Evolutionary conservation across 2,329 filamentous ascomycete genomes (phyloP).

Genomic region (Magnaporthales sp.): DNA sequence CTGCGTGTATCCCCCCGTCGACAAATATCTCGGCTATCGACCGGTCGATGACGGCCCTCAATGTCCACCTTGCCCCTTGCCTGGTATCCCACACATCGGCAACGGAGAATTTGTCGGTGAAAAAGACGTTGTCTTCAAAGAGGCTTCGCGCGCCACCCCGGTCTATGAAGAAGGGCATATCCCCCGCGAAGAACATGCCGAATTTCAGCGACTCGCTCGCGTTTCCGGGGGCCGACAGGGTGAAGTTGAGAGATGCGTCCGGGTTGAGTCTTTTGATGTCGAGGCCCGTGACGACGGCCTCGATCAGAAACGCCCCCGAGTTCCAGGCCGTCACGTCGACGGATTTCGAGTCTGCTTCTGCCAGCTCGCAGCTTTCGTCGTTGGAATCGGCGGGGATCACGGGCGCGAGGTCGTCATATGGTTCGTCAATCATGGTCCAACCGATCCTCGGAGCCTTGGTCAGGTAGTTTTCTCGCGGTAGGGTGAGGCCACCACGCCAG

Average conservation of each 20-base stretch:
- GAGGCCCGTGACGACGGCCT: slow-evolving; percentile 39
- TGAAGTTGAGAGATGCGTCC: slow-evolving; percentile 16
- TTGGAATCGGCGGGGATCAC: slow-evolving; percentile 27
- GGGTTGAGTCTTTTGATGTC: slow-evolving; percentile 14
- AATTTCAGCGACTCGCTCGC: slow-evolving; percentile 37
- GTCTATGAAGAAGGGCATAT: slow-evolving; percentile 41
- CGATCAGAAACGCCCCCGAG: slow-evolving; percentile 44
- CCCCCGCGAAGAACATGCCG: slow-evolving; percentile 39
- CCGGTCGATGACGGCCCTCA: slow-evolving; percentile 44
- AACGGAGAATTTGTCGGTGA: slow-evolving; percentile 41
- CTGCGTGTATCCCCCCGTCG: slow-evolving; percentile 33
- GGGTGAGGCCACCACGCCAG: slow-evolving; percentile 42
- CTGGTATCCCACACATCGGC: slow-evolving; percentile 17
- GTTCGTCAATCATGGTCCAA: slow-evolving; percentile 39
- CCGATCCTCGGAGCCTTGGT: slow-evolving; percentile 40
- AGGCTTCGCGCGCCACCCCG: slow-evolving; percentile 34
- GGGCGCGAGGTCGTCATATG: slow-evolving; percentile 36
- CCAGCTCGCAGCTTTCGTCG: not conserved
- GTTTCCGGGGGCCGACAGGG: slow-evolving; percentile 27
- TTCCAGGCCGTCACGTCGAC: slow-evolving; percentile 32
- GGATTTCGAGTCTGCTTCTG: not conserved
- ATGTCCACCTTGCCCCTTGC: slow-evolving; percentile 10
- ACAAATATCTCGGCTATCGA: slow-evolving; percentile 44
- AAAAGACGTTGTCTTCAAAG: slow-evolving; percentile 28
- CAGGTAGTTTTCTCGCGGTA: slow-evolving; percentile 43